A percentile compares a stretch with the other conserved stretches of the same genome.
phyloP scores from a whole-genome alignment of 805 yeast genomes.

The Candida sakaeoensis region DNA sequence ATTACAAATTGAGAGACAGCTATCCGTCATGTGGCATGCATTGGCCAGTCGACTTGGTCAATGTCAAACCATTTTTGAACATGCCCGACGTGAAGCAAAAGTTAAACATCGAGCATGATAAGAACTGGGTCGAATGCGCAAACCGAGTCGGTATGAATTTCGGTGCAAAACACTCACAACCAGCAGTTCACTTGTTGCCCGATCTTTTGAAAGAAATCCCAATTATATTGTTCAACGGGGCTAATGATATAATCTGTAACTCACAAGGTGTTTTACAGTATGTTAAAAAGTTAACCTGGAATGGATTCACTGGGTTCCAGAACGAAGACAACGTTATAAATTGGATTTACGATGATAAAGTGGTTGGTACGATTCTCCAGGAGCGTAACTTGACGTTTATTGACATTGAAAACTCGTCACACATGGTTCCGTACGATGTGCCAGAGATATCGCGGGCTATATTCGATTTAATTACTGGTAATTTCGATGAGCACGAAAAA shows the following conservation, averaged over 20 bases:
- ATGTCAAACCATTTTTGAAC: constrained; percentile 50
- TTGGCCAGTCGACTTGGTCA: constrained; percentile 73
- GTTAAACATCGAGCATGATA: constrained; percentile 44
- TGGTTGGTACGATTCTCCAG: constrained; percentile 36
- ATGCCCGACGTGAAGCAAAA: constrained; percentile 42
- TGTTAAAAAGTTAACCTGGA: constrained; percentile 63
- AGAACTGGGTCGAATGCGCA: constrained; percentile 78
- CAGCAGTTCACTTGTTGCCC: constrained; percentile 68
- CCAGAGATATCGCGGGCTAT: constrained; percentile 69
- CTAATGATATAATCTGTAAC: constrained; percentile 86
- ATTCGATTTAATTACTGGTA: constrained; percentile 47
- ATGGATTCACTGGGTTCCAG: constrained; percentile 53
- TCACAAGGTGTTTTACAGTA: constrained; percentile 67
- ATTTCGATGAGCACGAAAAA: constrained; percentile 21
- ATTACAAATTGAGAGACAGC: constrained; percentile 62
- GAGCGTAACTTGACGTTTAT: constrained; percentile 77
- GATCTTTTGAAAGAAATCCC: constrained; percentile 54
- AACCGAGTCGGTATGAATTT: constrained; percentile 51
- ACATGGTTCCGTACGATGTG: constrained; percentile 89
- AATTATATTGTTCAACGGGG: constrained; percentile 79
- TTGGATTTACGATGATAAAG: constrained; percentile 44
- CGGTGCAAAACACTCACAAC: constrained; percentile 48
- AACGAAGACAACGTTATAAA: constrained; percentile 18
- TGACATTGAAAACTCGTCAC: constrained; percentile 72
- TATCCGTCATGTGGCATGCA: constrained; percentile 87